These are phyloP conservation scores for Cladosporium sp. DNA, from an alignment of 2,329 filamentous ascomycete species.

Conservation along the genomic window DNA sequence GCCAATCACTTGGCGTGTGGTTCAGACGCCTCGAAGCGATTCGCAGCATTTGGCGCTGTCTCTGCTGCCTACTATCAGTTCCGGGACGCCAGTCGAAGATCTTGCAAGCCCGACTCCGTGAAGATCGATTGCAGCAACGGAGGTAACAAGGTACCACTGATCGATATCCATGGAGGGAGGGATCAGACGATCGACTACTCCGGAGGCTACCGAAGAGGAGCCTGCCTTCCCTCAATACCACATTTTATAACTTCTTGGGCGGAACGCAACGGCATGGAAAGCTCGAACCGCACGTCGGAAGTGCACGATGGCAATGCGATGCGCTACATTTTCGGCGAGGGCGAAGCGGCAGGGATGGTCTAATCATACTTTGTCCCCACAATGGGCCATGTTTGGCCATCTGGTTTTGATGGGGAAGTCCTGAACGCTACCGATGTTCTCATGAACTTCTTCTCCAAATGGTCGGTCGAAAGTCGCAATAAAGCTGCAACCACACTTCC, in stretches of 20 bases:
- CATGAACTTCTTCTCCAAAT: conserved; percentile 6
- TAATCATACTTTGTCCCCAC: conserved; percentile 40
- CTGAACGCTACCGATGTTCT: not conserved
- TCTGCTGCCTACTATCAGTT: conserved; percentile 46
- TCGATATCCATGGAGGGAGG: conserved; percentile 44
- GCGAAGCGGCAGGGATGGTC: conserved; percentile 34
- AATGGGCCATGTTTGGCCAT: conserved; percentile 40
- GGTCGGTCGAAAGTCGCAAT: not conserved
- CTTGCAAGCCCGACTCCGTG: conserved; percentile 21
- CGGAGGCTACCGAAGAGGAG: conserved; percentile 34
- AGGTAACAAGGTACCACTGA: conserved; percentile 37
- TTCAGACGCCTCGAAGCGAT: conserved; percentile 37
- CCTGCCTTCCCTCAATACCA: conserved; percentile 26
- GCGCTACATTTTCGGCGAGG: conserved; percentile 28
- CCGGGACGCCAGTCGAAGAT: conserved; percentile 6
- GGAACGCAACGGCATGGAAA: conserved; percentile 32
- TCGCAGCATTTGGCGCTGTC: conserved; percentile 51
- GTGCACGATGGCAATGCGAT: conserved; percentile 25
- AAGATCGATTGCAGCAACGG: conserved; percentile 24
- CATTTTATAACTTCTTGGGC: conserved; percentile 39
- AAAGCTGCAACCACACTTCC: not conserved
- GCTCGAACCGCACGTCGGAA: conserved; percentile 26
- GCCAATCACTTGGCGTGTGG: conserved; percentile 50
- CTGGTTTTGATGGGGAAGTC: not conserved
- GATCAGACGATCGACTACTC: conserved; percentile 42